phyloP scores from a whole-genome alignment of 2,329 filamentous ascomycete genomes.

The Drechslera avenae region DNA sequence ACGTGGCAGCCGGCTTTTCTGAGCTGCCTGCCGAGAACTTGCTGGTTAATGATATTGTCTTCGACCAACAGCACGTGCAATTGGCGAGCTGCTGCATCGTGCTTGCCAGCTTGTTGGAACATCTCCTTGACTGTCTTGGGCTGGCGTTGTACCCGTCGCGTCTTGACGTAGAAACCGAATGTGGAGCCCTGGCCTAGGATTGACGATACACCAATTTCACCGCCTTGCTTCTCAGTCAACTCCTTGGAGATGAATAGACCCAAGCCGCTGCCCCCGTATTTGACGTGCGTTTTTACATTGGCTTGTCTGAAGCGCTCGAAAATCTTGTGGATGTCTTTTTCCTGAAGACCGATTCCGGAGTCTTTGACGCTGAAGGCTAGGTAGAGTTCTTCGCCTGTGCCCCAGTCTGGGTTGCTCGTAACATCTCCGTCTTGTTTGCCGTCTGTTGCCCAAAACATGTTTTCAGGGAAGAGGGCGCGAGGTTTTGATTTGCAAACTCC shows the following conservation, averaged over 20 bases:
- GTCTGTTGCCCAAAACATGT: conserved; percentile 42
- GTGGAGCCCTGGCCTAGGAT: conserved; percentile 46
- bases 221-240: conserved; percentile 53
- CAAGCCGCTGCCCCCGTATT: conserved; percentile 53
- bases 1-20: conserved; percentile 41
- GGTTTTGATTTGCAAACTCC: conserved; percentile 39
- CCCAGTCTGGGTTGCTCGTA: conserved; percentile 43
- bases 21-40: conserved; percentile 45
- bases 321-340: conserved; percentile 48
- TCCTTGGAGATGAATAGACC: conserved; percentile 55
- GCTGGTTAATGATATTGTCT: conserved; percentile 49
- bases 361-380: conserved; percentile 48
- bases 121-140: conserved; percentile 11
- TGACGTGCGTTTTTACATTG: conserved; percentile 45
- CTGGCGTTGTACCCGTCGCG: conserved; percentile 29
- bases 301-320: conserved; percentile 47
- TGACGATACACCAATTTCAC: conserved; percentile 54
- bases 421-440: conserved; percentile 28
- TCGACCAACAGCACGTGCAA: conserved; percentile 46
- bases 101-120: conserved; percentile 6
- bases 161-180: conserved; percentile 54
- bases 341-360: conserved; percentile 49
- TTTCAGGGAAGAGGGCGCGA: conserved; percentile 29
- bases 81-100: conserved; percentile 5
- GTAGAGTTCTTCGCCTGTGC: conserved; percentile 47